These are phyloP conservation scores for Carex pumila DNA, from an alignment of 176 grass and related monocot genomes.

Conservation along the genomic window DNA sequence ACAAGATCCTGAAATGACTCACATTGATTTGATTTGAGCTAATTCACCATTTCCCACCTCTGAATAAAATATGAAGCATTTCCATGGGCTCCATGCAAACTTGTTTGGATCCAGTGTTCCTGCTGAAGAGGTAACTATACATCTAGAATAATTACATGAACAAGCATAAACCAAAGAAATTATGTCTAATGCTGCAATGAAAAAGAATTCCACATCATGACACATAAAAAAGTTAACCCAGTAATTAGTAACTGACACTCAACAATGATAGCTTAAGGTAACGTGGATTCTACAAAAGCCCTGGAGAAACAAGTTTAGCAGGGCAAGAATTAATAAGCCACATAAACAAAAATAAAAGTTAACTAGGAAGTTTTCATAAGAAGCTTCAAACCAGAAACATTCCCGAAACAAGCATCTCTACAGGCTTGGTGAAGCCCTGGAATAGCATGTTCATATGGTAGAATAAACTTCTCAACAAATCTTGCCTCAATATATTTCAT, in stretches of 20 bases:
- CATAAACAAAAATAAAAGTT: not conserved
- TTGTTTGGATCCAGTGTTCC: not conserved
- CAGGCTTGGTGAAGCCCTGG: slow-evolving; percentile 17
- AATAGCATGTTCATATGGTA: slow-evolving; percentile 1
- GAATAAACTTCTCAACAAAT: too few species aligned
- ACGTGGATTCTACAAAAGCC: not conserved
- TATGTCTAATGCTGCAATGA: not conserved
- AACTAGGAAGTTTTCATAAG: not conserved
- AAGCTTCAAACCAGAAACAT: not conserved
- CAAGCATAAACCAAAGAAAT: not conserved
- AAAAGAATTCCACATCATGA: not conserved
- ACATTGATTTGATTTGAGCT: not conserved
- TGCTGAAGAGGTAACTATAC: not conserved
- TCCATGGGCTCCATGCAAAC: too few species aligned
- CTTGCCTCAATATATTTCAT: too few species aligned
- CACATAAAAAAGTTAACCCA: not conserved
- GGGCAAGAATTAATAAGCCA: not conserved
- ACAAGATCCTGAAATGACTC: not conserved
- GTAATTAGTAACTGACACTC: not conserved
- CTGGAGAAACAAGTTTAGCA: not conserved
- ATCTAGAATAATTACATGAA: not conserved
- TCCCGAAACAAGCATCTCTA: not conserved
- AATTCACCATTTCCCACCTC: not conserved
- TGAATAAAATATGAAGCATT: not conserved
- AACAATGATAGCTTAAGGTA: not conserved